A percentile compares a stretch with the other conserved stretches of the same genome.
Evolutionary conservation across 495 filamentous ascomycete genomes (phyloP).

Genomic region (Arthonia radiata): DNA sequence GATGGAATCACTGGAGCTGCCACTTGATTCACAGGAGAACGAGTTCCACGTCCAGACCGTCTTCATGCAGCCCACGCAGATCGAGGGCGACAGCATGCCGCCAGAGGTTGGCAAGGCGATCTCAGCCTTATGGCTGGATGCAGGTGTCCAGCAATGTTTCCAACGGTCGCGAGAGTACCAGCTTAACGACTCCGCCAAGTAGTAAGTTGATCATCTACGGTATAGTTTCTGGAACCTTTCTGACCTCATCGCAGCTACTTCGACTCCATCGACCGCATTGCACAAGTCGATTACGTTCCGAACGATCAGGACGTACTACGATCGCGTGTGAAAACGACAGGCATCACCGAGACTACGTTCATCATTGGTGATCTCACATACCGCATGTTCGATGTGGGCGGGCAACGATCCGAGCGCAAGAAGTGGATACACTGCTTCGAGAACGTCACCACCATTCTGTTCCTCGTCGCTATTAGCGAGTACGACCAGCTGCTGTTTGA

Average conservation of each 20-base stretch:
- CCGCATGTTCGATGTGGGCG: constrained; percentile 98
- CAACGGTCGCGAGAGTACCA: constrained; percentile 91
- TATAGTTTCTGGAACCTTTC: constrained; percentile 1
- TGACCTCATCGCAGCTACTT: constrained; percentile 47
- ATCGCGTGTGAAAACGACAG: constrained; percentile 95
- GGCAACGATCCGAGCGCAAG: constrained; percentile 95
- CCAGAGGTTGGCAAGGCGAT: constrained; percentile 88
- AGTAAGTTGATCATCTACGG: constrained; percentile 34
- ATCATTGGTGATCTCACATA: constrained; percentile 95
- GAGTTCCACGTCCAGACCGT: constrained; percentile 91
- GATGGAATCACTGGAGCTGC: constrained; percentile 81
- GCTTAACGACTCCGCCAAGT: constrained; percentile 91
- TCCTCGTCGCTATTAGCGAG: constrained; percentile 95
- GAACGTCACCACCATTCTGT: constrained; percentile 95
- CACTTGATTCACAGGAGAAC: constrained; percentile 59
- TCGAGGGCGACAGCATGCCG: constrained; percentile 76
- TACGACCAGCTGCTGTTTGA: constrained; percentile 97
- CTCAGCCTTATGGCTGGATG: constrained; percentile 79
- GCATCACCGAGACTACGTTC: constrained; percentile 97
- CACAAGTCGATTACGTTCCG: constrained; percentile 77
- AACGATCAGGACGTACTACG: constrained; percentile 94
- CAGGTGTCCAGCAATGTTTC: constrained; percentile 78
- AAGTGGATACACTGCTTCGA: constrained; percentile 99
- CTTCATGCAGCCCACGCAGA: constrained; percentile 88
- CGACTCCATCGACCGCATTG: constrained; percentile 80